Evolutionary conservation across 495 filamentous ascomycete genomes (phyloP), one percentile per base, ranked within the genome.

Genomic region (Parathielavia hyrcaniae): DNA sequence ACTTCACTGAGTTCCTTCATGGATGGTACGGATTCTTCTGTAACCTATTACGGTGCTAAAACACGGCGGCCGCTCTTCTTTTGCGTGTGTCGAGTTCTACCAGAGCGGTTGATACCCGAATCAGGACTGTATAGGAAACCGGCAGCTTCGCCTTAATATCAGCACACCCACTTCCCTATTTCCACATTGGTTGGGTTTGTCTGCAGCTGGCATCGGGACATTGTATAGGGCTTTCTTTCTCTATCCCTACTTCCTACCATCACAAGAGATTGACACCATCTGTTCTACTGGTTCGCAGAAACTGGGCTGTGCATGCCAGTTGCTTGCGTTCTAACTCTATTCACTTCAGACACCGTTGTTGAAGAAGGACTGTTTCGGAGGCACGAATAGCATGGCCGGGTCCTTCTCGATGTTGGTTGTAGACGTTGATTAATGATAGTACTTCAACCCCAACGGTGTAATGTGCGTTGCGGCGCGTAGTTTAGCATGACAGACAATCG

Each of bases 81-180:
- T 50, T 43, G 23, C 40, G 9, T 43, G 7, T n/a, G 14, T 50
- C 50, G 50, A 10, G 46, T 49, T 34, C 30, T 9, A 46, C 61
- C 56, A 63, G 57, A 32, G 54, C 34, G 36, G 54, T 60, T 20
- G 35, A 38, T 17, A 59, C 57, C 59, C 55, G 43, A 57, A 58
- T 55, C 41, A 35, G 48, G 32, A 19, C 23, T 50, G 61, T 61
- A 63, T 55, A 55, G 61, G 53, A 55, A 58, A 60, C 60, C 20
- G 26, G 32, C 47, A 47, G 60, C 44, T 52, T 56, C 45, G 47
- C 40, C 34, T 56, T 61, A 61, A 59, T 65, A 52, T 40, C 47
- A 8, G 57, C 49, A 57, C n/a, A 22, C 41, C 40, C 20, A 44
- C 19, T 19, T 44, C 19, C 40, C 7, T 44, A 38, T 38, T 38